A percentile compares a stretch with the other conserved stretches of the same genome.
Evolutionary conservation across 176 grass and related monocot species (phyloP).

Genomic region (Miscanthus lutarioriparius): DNA sequence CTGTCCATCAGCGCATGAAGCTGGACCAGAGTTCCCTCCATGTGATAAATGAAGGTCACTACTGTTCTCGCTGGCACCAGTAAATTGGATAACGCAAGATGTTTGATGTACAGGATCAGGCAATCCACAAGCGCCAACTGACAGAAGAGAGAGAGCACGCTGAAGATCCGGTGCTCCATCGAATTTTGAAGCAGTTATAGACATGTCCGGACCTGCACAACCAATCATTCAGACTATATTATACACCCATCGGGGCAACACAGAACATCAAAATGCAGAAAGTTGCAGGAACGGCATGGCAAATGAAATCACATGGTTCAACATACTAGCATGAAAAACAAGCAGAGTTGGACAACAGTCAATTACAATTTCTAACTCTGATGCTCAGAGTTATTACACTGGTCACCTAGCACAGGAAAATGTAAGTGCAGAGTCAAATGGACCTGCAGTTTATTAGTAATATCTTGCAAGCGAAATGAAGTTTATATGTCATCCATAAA

Average conservation of each 20-base stretch:
- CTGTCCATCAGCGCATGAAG: slow-evolving; percentile 35
- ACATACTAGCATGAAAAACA: neutral
- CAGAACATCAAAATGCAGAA: slow-evolving; percentile 22
- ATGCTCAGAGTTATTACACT: slow-evolving; percentile 14
- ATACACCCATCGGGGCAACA: slow-evolving; percentile 4
- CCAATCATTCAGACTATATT: slow-evolving; percentile 17
- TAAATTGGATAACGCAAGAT: slow-evolving; percentile 48
- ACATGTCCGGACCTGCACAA: slow-evolving; percentile 52
- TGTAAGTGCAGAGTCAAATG: neutral
- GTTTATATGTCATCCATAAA: slow-evolving; percentile 2
- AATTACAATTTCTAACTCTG: slow-evolving; percentile 13
- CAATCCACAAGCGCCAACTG: slow-evolving; percentile 63
- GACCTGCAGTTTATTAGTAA: neutral
- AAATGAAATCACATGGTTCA: slow-evolving; percentile 1
- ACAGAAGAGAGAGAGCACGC: slow-evolving; percentile 99
- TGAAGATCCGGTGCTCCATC: slow-evolving; percentile 97
- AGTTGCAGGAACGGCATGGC: neutral
- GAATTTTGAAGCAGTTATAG: slow-evolving; percentile 63
- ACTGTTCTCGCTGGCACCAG: slow-evolving; percentile 40
- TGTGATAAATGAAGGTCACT: slow-evolving; percentile 30
- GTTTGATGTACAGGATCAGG: slow-evolving; percentile 52
- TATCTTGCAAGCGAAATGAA: neutral
- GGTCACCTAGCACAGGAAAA: neutral
- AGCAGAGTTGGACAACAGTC: neutral
- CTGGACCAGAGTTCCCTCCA: slow-evolving; percentile 35